Base-by-base conservation (phyloP, 2,329 filamentous ascomycete genomes). In the Claviceps spartinae region DNA sequence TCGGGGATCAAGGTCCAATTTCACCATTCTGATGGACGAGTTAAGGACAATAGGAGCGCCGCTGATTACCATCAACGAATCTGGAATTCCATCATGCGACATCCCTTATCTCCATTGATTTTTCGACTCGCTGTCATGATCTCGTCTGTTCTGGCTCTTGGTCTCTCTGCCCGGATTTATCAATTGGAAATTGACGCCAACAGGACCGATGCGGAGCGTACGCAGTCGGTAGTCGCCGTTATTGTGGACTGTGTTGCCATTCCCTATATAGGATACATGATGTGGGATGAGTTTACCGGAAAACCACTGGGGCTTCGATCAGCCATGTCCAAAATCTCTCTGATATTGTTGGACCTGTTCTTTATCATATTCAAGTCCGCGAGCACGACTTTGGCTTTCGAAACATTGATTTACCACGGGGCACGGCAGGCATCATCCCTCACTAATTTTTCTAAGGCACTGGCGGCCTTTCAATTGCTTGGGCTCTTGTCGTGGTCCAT, bases 361-460 rank as follows among this genome's bases (percentile, higher is more conserved):
- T 98, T 98, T 65, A 95, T 98, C 62, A 90, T 97, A 43, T 95
- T 98, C 71, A 91, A 95, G 67, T 89, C 90, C 4, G 89, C 90
- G 49, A 97, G 95, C 69, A 78, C 95, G 26, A 86, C 88, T 42
- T 73, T 98, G 57, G 90, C 91, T 1, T 95, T 96, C 65, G 86
- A 88, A 63, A 85, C 88, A 8, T 72, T 96, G 51, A 83, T 88
- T 65, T 75, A 78, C 63, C 67, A 76, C 62, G 67, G 70, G 49
- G 57, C 66, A 9, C 61, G 62, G 24, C 59, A 65, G 45, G 57
- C 55, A 16, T 4, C 9, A 34, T 54, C 66, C 47, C 67, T 72
- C 44, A 72, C 81, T 44, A 80, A 85, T 40, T 61, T 77, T 49
- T 75, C 74, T 58, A 81, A 82, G 63, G 84, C 85, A 3, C 69